phyloP scores from a whole-genome alignment of 2,329 filamentous ascomycete species.

The Colletotrichum gloeosporioides region DNA sequence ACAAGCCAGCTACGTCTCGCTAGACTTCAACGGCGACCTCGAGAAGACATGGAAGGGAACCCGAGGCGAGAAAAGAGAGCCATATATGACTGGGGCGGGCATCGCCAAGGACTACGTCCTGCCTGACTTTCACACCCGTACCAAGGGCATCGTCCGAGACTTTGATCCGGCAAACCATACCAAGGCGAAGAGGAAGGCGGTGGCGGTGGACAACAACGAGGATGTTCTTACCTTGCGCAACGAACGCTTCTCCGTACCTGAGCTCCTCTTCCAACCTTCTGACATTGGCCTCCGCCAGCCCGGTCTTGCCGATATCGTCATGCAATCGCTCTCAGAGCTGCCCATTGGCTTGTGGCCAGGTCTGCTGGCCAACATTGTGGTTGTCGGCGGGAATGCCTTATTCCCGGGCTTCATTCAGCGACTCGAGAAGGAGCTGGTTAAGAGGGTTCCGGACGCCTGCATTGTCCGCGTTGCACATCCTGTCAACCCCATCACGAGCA shows the following conservation, averaged over 20 bases:
- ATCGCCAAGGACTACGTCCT: slow-evolving; percentile 92
- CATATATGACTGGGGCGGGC: slow-evolving; percentile 55
- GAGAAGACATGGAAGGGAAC: slow-evolving; percentile 86
- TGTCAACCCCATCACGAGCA: slow-evolving; percentile 76
- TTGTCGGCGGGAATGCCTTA: slow-evolving; percentile 85
- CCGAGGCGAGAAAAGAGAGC: slow-evolving; percentile 58
- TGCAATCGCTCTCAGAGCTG: slow-evolving; percentile 76
- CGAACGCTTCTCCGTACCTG: slow-evolving; percentile 89
- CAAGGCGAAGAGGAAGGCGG: slow-evolving; percentile 50
- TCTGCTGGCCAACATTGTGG: slow-evolving; percentile 83
- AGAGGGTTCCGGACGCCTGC: slow-evolving; percentile 77
- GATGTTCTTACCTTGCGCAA: slow-evolving; percentile 88
- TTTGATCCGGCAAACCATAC: slow-evolving; percentile 74
- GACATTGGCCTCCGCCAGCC: slow-evolving; percentile 87
- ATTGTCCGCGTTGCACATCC: slow-evolving; percentile 75
- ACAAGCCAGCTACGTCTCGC: slow-evolving; percentile 80
- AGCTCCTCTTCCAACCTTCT: slow-evolving; percentile 84
- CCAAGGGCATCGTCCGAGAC: slow-evolving; percentile 74
- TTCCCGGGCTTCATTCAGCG: slow-evolving; percentile 84
- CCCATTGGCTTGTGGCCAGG: slow-evolving; percentile 86
- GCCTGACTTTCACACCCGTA: slow-evolving; percentile 72
- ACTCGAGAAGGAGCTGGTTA: slow-evolving; percentile 76
- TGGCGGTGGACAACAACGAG: slow-evolving; percentile 58
- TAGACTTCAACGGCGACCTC: slow-evolving; percentile 78
- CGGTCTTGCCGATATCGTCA: slow-evolving; percentile 81